phyloP scores from a whole-genome alignment of 2,329 filamentous ascomycete genomes.

The Aspergillus versicolor region DNA sequence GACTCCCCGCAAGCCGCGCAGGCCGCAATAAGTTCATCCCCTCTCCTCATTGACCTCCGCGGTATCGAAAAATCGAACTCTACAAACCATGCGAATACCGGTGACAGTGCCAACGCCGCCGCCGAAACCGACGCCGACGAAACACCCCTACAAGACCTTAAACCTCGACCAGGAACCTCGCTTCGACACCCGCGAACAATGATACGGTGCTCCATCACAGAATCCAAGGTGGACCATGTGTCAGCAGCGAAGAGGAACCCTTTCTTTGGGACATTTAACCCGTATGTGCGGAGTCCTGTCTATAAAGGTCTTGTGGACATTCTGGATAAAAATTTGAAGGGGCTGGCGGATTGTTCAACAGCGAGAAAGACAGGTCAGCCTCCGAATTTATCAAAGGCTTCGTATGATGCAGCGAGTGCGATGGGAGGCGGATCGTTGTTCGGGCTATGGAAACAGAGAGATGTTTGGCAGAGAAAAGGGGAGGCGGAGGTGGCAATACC shows the following conservation, averaged over 20 bases:
- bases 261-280: conserved; percentile 28
- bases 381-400: no score
- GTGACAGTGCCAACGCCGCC: no score
- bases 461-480: background rate
- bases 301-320: conserved; percentile 29
- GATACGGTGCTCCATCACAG: conserved; percentile 1
- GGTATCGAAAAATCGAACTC: background rate
- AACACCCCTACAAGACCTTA: background rate
- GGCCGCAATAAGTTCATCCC: conserved; percentile 34
- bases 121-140: background rate
- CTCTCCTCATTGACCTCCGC: conserved; percentile 8
- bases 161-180: background rate
- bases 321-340: conserved; percentile 20
- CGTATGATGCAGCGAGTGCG: conserved; percentile 17
- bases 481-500: background rate
- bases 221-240: conserved; percentile 30
- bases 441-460: conserved; percentile 8
- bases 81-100: background rate
- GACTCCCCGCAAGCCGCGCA: conserved; percentile 35
- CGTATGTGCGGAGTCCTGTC: conserved; percentile 22
- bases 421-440: conserved; percentile 29
- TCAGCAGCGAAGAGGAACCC: conserved; percentile 31
- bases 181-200: background rate
- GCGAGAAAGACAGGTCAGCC: conserved; percentile 20
- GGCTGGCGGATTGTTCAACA: conserved; percentile 34